Evolutionary conservation across 257 asterid genomes (phyloP), one percentile per base, ranked within the genome.

Genomic region (Ballota nigra): DNA sequence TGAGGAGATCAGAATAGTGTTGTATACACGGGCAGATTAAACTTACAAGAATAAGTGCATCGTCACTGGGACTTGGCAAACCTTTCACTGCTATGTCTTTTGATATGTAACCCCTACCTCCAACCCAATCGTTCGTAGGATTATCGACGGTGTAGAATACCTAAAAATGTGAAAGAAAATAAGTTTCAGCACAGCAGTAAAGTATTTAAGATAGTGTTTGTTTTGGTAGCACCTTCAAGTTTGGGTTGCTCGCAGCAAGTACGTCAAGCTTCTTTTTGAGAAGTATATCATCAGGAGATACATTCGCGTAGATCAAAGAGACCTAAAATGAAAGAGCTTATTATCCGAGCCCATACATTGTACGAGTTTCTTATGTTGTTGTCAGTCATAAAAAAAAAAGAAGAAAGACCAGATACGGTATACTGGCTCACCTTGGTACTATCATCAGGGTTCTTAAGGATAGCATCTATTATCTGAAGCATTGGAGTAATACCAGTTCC

Each of bases 401-500:
- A 26, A 26, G 29, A 26, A 47, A n/a, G 55, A 23, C 47, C 62
- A 55, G 53, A 58, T 66, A 11, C 6, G 26, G 66, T 22, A 36
- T 31, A 49, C 51, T 24, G 66, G 69, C 78, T 59, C 63, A 87
- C 98, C 89, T 91, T 91, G 58, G 97, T 91, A 73, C 84, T 83
- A 78, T 94, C 98, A 71, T 94, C 96, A 20, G 97, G 92, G 72
- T 91, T 94, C 84, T 91, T 91, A 59, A 91, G 89, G 75, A 94
- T 86, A 74, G 92, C 92, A 77, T 94, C 95, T 76, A 91, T 89
- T 70, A 94, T 77, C 87, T 94, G 98, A 80, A 94, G 98, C 97
- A 94, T 94, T 63, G 98, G 98, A 56, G 97, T 91, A 66, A 94
- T 91, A 84, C 98, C 98, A 73, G 83, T 62, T 63, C 98, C 98